These are phyloP conservation scores for Ensete glaucum DNA, from an alignment of 176 grass and related monocot genomes.

Conservation along the genomic window DNA sequence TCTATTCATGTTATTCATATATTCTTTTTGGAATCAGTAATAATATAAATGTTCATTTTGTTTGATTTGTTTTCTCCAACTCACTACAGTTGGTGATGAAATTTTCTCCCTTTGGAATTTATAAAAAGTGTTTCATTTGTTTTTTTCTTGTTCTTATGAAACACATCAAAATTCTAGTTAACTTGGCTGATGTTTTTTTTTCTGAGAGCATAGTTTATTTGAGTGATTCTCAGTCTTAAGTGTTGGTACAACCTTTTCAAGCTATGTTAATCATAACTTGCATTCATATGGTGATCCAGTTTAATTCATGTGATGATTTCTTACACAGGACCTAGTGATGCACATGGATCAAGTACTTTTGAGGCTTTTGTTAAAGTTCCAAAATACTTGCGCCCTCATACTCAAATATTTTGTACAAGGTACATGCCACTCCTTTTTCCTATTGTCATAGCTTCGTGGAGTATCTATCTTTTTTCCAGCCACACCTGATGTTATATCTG, in stretches of 20 bases:
- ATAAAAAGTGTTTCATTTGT: neutral
- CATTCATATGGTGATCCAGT: neutral
- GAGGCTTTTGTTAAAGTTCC: conserved; percentile 98
- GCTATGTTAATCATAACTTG: neutral
- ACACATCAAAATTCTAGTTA: neutral
- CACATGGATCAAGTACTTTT: conserved; percentile 60
- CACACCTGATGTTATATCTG: no score
- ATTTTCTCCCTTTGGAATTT: no score
- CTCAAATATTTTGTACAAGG: conserved; percentile 96
- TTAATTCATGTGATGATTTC: conserved; percentile 27
- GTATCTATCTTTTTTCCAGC: neutral
- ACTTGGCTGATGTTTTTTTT: neutral
- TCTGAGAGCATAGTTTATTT: neutral
- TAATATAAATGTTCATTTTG: no score
- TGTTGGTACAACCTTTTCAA: neutral
- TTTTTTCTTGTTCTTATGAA: neutral
- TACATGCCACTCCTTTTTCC: conserved; percentile 19
- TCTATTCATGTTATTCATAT: neutral
- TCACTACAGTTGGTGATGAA: no score
- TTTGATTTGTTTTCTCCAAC: no score
- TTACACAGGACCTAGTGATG: conserved; percentile 70
- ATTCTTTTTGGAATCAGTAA: no score
- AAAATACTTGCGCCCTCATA: conserved; percentile 71
- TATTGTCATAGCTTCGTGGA: neutral
- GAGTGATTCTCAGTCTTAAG: neutral